These are phyloP conservation scores for Mallotus repandus DNA, from an alignment of 441 rosid species.

Conservation along the genomic window DNA sequence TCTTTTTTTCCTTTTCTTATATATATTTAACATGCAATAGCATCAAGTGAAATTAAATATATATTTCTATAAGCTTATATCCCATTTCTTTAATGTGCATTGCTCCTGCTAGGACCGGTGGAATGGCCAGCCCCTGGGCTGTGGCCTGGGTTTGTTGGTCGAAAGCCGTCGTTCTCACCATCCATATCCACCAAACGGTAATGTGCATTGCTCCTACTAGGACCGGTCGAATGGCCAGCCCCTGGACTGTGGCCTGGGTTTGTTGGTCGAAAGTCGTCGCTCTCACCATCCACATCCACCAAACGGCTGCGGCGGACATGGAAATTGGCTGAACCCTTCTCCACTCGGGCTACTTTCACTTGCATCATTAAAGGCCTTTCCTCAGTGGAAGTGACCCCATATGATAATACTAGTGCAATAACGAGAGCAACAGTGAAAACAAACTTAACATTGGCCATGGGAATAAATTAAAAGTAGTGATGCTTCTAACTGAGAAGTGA, in stretches of 20 bases:
- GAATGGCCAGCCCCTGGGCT: slow-evolving; percentile 52
- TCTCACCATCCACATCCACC: neutral
- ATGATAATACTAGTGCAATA: slow-evolving; percentile 23
- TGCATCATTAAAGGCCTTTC: slow-evolving; percentile 26
- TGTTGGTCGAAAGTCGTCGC: slow-evolving; percentile 44
- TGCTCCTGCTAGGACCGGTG: slow-evolving; percentile 13
- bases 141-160: slow-evolving; percentile 45
- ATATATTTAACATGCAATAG: too few relatives aligned
- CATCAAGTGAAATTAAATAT: too few relatives aligned
- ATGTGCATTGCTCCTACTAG: neutral
- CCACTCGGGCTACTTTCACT: neutral
- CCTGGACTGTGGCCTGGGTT: slow-evolving; percentile 48
- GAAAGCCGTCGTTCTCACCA: slow-evolving; percentile 28
- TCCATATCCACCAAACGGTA: neutral
- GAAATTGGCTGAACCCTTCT: neutral
- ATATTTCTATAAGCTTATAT: neutral
- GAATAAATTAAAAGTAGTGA: neutral
- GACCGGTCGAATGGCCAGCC: slow-evolving; percentile 39
- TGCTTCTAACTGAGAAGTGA: neutral
- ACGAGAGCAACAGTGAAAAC: slow-evolving; percentile 10
- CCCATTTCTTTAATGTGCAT: neutral
- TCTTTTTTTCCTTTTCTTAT: too few relatives aligned
- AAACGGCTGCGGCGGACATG: neutral
- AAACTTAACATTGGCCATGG: slow-evolving; percentile 35
- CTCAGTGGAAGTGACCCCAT: slow-evolving; percentile 30